A percentile compares a stretch with the other conserved stretches of the same genome.
phyloP scores from a whole-genome alignment of 306 rosid genomes.

The Cicer arietinum region DNA sequence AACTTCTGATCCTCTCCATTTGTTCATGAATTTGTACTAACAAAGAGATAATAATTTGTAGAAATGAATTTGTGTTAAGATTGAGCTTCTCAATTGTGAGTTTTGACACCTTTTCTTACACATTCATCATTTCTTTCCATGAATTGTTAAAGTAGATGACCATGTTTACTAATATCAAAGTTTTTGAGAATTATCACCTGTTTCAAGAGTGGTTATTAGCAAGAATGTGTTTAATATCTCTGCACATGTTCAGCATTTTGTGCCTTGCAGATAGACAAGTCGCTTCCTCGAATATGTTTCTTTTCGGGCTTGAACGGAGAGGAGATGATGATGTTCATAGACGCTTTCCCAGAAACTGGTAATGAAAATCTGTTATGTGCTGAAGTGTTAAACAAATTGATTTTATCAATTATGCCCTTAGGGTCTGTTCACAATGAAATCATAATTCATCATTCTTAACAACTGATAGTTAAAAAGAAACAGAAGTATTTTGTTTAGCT shows the following conservation, averaged over 20 bases:
- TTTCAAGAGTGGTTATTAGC: background rate
- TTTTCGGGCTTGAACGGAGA: slow-evolving; percentile 91
- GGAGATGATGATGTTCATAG: slow-evolving; percentile 96
- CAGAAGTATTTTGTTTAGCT: no score
- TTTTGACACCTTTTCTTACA: background rate
- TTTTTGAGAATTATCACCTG: background rate
- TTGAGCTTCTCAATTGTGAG: slow-evolving; percentile 18
- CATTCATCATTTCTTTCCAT: slow-evolving; percentile 17
- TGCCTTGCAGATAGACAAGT: slow-evolving; percentile 64
- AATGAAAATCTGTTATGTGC: slow-evolving; percentile 8
- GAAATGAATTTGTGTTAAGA: slow-evolving; percentile 3
- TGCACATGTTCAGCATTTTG: slow-evolving; percentile 34
- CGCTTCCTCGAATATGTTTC: slow-evolving; percentile 93
- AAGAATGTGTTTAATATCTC: background rate
- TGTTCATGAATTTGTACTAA: slow-evolving; percentile 20
- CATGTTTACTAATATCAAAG: background rate
- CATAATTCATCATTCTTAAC: background rate
- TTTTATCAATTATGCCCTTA: background rate
- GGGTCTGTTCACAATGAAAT: slow-evolving; percentile 1
- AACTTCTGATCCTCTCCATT: background rate
- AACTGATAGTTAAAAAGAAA: no score
- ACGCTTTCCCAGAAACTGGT: slow-evolving; percentile 90
- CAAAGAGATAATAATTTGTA: slow-evolving; percentile 19
- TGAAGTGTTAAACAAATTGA: background rate
- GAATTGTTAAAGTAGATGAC: background rate